Evolutionary conservation across 768 basidiomycete species (phyloP).

Genomic region (Kwoniella sp.): DNA sequence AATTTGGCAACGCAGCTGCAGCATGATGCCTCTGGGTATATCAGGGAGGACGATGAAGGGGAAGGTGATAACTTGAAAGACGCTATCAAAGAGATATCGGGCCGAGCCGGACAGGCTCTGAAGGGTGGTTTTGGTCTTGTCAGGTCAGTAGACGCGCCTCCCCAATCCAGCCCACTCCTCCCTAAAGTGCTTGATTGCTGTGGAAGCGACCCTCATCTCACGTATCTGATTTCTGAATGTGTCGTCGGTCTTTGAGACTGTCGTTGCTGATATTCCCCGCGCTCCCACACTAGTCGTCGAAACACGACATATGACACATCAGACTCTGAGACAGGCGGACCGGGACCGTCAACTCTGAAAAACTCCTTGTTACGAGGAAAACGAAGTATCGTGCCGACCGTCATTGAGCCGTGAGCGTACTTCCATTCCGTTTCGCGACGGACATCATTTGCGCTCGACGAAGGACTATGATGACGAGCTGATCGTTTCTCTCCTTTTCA

Average conservation of each 20-base stretch:
- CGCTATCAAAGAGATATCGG: slow-evolving; percentile 31
- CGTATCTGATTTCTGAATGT: not conserved
- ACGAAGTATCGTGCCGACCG: slow-evolving; percentile 37
- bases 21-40: slow-evolving; percentile 2
- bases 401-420: slow-evolving; percentile 42
- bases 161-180: not conserved
- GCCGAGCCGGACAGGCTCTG: slow-evolving; percentile 42
- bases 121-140: slow-evolving; percentile 41
- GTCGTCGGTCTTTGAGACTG: not conserved
- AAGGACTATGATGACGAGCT: not conserved
- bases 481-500: not conserved
- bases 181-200: too few species aligned
- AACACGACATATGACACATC: slow-evolving; percentile 41
- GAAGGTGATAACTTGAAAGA: slow-evolving; percentile 26
- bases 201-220: too few species aligned
- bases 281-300: slow-evolving; percentile 22
- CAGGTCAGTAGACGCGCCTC: slow-evolving; percentile 19
- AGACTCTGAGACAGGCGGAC: slow-evolving; percentile 43
- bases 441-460: not conserved
- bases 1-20: not conserved
- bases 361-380: slow-evolving; percentile 22
- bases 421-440: slow-evolving; percentile 1
- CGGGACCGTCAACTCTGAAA: slow-evolving; percentile 29
- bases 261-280: slow-evolving; percentile 1
- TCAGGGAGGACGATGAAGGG: slow-evolving; percentile 24